Conservation (phyloP, 805 yeast genomes). For the Maudiozyma serrabonitensis region DNA sequence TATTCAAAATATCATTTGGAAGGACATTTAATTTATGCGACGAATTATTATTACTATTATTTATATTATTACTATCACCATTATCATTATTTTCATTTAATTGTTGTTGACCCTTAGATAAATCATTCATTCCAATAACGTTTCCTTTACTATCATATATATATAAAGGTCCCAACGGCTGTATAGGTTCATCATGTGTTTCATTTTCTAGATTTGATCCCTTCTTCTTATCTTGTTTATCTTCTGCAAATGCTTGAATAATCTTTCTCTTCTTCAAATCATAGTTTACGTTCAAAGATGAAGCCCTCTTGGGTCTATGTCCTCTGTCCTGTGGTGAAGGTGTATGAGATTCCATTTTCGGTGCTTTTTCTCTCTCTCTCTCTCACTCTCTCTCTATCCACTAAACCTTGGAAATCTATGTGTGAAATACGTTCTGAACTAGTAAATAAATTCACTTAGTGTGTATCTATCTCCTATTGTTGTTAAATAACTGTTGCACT, state of each 20-base stretch:
- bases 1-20: slow-evolving; percentile 37
- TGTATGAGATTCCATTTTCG: background rate
- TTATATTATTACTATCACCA: background rate
- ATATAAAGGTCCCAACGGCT: background rate
- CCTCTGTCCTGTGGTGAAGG: slow-evolving; percentile 2
- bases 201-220: background rate
- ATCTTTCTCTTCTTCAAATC: slow-evolving; percentile 25
- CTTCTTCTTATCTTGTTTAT: background rate
- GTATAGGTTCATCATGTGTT: background rate
- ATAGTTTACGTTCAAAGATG: slow-evolving; percentile 26
- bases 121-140: slow-evolving; percentile 2
- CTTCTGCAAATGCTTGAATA: slow-evolving; percentile 20
- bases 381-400: background rate
- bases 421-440: too few species aligned
- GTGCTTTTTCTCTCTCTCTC: background rate
- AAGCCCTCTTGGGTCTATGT: slow-evolving; percentile 20
- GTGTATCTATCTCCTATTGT: too few species aligned
- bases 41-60: background rate
- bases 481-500: too few species aligned
- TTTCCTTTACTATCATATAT: slow-evolving; percentile 1
- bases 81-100: background rate
- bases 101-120: background rate
- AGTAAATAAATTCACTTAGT: too few species aligned
- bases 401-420: too few species aligned
- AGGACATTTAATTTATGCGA: background rate